Conservation (phyloP, 192 early-diverging fungal species). For the Linnemannia hyalina region DNA sequence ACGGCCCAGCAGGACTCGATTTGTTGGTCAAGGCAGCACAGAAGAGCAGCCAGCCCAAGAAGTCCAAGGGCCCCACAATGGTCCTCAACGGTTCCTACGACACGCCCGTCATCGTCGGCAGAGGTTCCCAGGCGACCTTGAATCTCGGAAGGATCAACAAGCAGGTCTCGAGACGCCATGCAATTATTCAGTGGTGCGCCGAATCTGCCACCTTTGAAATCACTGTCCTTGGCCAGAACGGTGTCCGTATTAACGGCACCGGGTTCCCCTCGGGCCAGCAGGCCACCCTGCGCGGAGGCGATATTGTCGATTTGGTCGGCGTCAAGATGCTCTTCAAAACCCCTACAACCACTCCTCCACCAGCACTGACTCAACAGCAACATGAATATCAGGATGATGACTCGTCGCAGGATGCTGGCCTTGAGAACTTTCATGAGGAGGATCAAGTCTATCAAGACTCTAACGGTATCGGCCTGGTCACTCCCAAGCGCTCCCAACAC, state of each 20-base stretch:
- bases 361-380: neutral
- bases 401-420: slow-evolving; percentile 10
- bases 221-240: slow-evolving; percentile 63
- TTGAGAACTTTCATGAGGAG: slow-evolving; percentile 2
- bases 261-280: slow-evolving; percentile 55
- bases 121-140: slow-evolving; percentile 61
- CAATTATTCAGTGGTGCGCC: slow-evolving; percentile 54
- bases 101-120: slow-evolving; percentile 57
- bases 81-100: slow-evolving; percentile 40
- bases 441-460: slow-evolving; percentile 10
- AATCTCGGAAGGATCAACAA: slow-evolving; percentile 65
- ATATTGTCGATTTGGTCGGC: slow-evolving; percentile 64
- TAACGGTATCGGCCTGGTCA: slow-evolving; percentile 8
- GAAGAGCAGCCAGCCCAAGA: slow-evolving; percentile 22
- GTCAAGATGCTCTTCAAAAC: slow-evolving; percentile 57
- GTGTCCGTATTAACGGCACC: slow-evolving; percentile 57
- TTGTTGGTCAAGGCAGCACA: slow-evolving; percentile 39
- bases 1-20: slow-evolving; percentile 32
- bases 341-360: slow-evolving; percentile 30
- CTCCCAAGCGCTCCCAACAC: slow-evolving; percentile 15
- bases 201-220: slow-evolving; percentile 50
- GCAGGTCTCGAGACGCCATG: slow-evolving; percentile 65
- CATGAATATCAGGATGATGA: slow-evolving; percentile 13
- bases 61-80: slow-evolving; percentile 28
- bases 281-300: slow-evolving; percentile 46